Percentiles rank a stretch among this genome's conserved stretches.
These are phyloP conservation scores for Collybia sp. DNA, from an alignment of 768 basidiomycete species.

Conservation along the genomic window DNA sequence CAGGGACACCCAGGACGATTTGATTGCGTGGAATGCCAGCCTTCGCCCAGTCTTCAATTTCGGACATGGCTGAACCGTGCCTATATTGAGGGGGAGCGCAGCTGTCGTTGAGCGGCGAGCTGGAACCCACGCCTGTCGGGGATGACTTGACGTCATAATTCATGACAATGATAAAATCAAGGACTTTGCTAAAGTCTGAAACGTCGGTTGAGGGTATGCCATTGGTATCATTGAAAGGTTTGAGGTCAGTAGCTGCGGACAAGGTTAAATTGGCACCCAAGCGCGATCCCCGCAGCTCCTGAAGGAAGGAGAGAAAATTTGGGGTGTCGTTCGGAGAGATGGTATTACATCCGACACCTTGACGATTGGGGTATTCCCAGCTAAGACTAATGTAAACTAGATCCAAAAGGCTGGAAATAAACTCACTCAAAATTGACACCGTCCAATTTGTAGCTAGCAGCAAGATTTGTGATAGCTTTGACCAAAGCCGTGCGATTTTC, in stretches of 20 bases:
- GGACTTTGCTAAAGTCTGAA: slow-evolving; percentile 54
- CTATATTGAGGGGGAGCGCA: slow-evolving; percentile 59
- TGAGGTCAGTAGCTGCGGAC: slow-evolving; percentile 59
- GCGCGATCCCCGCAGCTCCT: slow-evolving; percentile 56
- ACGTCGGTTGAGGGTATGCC: slow-evolving; percentile 60
- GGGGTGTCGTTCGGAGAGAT: slow-evolving; percentile 60
- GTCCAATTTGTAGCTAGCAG: slow-evolving; percentile 43
- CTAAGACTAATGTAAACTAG: slow-evolving; percentile 26
- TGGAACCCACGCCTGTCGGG: slow-evolving; percentile 62
- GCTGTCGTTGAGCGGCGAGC: slow-evolving; percentile 77
- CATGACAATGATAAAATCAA: slow-evolving; percentile 77
- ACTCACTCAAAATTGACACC: slow-evolving; percentile 71
- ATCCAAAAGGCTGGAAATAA: slow-evolving; percentile 2
- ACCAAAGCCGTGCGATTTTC: slow-evolving; percentile 56
- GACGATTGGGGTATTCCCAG: slow-evolving; percentile 80
- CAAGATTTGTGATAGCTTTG: slow-evolving; percentile 45
- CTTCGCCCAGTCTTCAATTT: slow-evolving; percentile 66
- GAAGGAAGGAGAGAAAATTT: slow-evolving; percentile 77
- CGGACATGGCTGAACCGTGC: slow-evolving; percentile 71
- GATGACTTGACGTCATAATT: slow-evolving; percentile 64
- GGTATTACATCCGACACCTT: slow-evolving; percentile 69
- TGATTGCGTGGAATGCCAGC: slow-evolving; percentile 71
- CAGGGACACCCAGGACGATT: slow-evolving; percentile 81
- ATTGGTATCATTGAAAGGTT: slow-evolving; percentile 57
- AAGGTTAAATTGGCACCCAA: slow-evolving; percentile 57